These are phyloP conservation scores for Hapsidospora chrysogenum DNA, from an alignment of 495 filamentous ascomycete genomes.

Conservation along the genomic window DNA sequence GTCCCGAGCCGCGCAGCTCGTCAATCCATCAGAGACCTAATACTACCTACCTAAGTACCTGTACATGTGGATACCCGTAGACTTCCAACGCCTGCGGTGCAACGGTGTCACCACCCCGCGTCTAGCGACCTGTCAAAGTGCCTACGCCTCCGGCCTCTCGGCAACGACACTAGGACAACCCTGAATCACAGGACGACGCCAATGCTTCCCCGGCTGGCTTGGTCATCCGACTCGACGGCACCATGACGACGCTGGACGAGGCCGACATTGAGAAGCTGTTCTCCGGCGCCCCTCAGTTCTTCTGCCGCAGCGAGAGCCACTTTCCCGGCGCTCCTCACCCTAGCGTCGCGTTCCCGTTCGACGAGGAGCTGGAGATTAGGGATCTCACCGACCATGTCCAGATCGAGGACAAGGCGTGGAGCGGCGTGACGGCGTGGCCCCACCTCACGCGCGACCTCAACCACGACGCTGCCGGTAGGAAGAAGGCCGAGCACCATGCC, in stretches of 20 bases:
- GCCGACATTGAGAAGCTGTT: constrained; percentile 52
- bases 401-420: constrained; percentile 38
- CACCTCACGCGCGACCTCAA: constrained; percentile 28
- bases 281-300: constrained; percentile 63
- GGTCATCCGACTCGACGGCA: constrained; percentile 30
- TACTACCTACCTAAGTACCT: too few relatives aligned
- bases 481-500: constrained; percentile 13
- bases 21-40: too few relatives aligned
- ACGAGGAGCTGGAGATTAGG: constrained; percentile 42
- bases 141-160: too few relatives aligned
- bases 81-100: too few relatives aligned
- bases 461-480: constrained; percentile 17
- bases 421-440: constrained; percentile 30
- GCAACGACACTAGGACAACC: too few relatives aligned
- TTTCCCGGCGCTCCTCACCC: constrained; percentile 40
- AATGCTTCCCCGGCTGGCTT: constrained; percentile 19
- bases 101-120: too few relatives aligned
- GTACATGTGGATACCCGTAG: too few relatives aligned
- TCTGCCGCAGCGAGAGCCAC: constrained; percentile 37
- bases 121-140: too few relatives aligned
- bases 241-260: constrained; percentile 39
- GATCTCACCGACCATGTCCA: constrained; percentile 45
- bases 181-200: too few relatives aligned
- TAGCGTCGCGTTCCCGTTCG: constrained; percentile 53
- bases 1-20: too few relatives aligned